Conservation (phyloP, 345 rosid species). For the Triadica sebifera region DNA sequence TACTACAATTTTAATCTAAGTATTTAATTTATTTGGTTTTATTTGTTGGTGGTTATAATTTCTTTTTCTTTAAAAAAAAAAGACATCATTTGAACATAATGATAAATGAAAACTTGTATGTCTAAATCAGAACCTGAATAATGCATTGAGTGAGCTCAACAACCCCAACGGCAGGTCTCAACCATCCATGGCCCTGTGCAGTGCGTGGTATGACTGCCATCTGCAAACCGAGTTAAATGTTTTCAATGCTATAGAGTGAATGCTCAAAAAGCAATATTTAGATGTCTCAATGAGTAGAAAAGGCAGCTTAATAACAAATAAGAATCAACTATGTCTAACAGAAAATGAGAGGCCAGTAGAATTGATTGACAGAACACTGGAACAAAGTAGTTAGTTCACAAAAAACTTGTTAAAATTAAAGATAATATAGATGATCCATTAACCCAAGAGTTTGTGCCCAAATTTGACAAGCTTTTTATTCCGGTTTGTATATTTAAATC, state of each 20-base stretch:
- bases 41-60: no score
- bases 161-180: slow-evolving; percentile 94
- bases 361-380: not conserved
- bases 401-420: not conserved
- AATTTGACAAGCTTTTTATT: not conserved
- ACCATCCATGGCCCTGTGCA: slow-evolving; percentile 95
- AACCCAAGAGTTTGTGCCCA: not conserved
- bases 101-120: not conserved
- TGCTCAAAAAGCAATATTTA: not conserved
- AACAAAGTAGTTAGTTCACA: no score
- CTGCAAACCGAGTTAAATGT: slow-evolving; percentile 40
- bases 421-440: not conserved
- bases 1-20: no score
- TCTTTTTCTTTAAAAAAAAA: no score
- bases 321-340: not conserved
- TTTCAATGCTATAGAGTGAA: slow-evolving; percentile 32
- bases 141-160: slow-evolving; percentile 95
- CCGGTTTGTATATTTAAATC: not conserved
- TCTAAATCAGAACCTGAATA: slow-evolving; percentile 63
- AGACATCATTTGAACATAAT: not conserved
- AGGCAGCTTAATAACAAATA: not conserved
- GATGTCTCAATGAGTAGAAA: not conserved
- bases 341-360: not conserved
- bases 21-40: no score
- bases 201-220: slow-evolving; percentile 92